A percentile compares a stretch with the other conserved stretches of the same genome.
phyloP scores from a whole-genome alignment of 345 rosid genomes.

The Populus alba region DNA sequence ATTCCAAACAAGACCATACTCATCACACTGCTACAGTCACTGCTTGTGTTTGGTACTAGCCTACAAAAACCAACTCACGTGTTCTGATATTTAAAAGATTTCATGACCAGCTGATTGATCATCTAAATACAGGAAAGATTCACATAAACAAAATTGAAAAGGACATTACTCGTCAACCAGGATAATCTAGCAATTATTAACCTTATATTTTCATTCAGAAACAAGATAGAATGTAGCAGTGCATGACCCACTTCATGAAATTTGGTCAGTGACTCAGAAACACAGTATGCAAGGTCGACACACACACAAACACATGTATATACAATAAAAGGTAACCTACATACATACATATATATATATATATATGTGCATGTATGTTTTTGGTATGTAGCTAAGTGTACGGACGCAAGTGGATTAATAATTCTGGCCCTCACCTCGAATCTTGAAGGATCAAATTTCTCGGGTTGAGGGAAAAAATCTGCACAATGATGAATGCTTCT shows the following conservation, averaged over 20 bases:
- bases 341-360: background rate
- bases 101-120: slow-evolving; percentile 9
- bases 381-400: background rate
- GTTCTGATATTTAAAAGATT: slow-evolving; percentile 13
- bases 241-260: slow-evolving; percentile 22
- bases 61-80: slow-evolving; percentile 50
- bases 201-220: slow-evolving; percentile 27
- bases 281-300: background rate
- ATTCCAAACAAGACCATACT: background rate
- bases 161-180: slow-evolving; percentile 5
- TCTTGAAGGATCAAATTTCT: slow-evolving; percentile 82
- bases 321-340: too few relatives aligned
- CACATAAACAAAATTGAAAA: slow-evolving; percentile 19
- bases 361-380: background rate
- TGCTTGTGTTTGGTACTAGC: slow-evolving; percentile 8
- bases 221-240: slow-evolving; percentile 16
- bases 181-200: slow-evolving; percentile 18
- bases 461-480: slow-evolving; percentile 68
- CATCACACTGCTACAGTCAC: slow-evolving; percentile 7
- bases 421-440: slow-evolving; percentile 50
- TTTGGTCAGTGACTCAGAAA: background rate
- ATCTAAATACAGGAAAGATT: slow-evolving; percentile 11
- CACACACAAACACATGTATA: too few relatives aligned
- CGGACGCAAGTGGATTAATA: background rate
- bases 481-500: slow-evolving; percentile 77